phyloP scores from a whole-genome alignment of 495 filamentous ascomycete genomes.

The Geopyxis carbonaria region DNA sequence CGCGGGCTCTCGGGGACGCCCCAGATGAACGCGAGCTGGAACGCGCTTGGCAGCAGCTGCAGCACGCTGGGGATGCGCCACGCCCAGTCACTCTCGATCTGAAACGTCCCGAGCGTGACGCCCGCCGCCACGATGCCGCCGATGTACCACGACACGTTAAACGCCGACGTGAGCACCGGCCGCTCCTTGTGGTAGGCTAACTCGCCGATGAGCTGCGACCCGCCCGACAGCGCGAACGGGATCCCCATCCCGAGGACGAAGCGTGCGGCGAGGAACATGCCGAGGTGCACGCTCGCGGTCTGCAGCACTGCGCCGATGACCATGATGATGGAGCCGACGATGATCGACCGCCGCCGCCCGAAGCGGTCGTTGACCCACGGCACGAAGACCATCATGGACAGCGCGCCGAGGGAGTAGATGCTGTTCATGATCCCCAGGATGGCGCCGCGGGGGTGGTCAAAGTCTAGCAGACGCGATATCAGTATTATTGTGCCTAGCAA shows the following conservation, averaged over 20 bases:
- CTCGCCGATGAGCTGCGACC: conserved; percentile 47
- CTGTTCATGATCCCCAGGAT: conserved; percentile 17
- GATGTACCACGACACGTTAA: conserved; percentile 48
- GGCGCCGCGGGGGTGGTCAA: conserved; percentile 25
- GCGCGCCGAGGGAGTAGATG: conserved; percentile 16
- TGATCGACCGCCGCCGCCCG: conserved; percentile 41
- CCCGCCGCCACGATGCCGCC: conserved; percentile 45
- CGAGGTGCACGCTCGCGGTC: conserved; percentile 30
- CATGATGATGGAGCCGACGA: conserved; percentile 42
- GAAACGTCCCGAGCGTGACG: conserved; percentile 39
- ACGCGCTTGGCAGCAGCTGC: conserved; percentile 35
- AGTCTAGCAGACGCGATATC: conserved; percentile 23
- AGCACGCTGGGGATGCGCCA: conserved; percentile 46
- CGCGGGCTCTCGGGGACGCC: conserved; percentile 14
- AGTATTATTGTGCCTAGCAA: conserved; percentile 1
- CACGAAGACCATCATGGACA: conserved; percentile 39
- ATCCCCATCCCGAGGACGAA: conserved; percentile 49
- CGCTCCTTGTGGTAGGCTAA: conserved; percentile 49
- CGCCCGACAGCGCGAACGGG: conserved; percentile 45
- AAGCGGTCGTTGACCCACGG: conserved; percentile 39
- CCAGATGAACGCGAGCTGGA: conserved; percentile 27
- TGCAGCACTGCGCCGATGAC: conserved; percentile 41
- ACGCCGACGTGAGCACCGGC: conserved; percentile 52
- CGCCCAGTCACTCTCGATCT: conserved; percentile 39
- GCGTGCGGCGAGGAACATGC: conserved; percentile 46